Base-by-base conservation (phyloP, 2,329 filamentous ascomycete species). In the Dendryphion nanum region DNA sequence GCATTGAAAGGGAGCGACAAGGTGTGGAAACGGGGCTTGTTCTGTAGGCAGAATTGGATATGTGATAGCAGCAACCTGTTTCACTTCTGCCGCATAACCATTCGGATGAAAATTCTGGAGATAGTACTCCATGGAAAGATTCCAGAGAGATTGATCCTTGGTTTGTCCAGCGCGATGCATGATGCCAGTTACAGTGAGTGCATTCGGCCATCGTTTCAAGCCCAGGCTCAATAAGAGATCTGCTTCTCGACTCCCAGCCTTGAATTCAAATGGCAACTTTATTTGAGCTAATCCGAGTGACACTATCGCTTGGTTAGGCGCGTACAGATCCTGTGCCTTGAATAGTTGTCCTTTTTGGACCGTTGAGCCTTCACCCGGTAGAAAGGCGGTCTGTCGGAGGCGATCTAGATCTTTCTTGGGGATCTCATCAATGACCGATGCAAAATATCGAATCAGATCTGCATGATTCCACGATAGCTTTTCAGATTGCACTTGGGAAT, bases 381-480 rank as follows among this genome's bases (percentile, higher is more conserved):
- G 91, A 30, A 97, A 88, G 8, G 81, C 81, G 0, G 89, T 89
- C 33, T 83, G 78, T 39, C 78, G 84, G 17, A 98, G 75, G 55
- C 85, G 86, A 48, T 80, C 82, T 38, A 96, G 77, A 61, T 98
- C 93, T 34, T 83, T 83, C 7, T 70, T 66, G 0, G 93, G 93
- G 42, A 98, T 96, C 51, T 98, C 93, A 36, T 86, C 80, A 43
- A 81, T 82, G 18, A 98, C 93, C 6, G 90, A 95, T 8, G 91
- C 81, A 30, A 98, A 78, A 54, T 98, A 98, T 53, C 89, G 91
- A 65, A 98, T 89, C 18, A 98, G 74, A 61, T 98, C 91, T 44
- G 95, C 82, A 60, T 97, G 91, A 41, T 89, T 96, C 87, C 88
- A 95, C 63, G 83, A 77, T 16, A 71, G 68, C 16, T 72, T 73